These are phyloP conservation scores for Phtheirospermum japonicum DNA, from an alignment of 257 asterid species.

Conservation along the genomic window DNA sequence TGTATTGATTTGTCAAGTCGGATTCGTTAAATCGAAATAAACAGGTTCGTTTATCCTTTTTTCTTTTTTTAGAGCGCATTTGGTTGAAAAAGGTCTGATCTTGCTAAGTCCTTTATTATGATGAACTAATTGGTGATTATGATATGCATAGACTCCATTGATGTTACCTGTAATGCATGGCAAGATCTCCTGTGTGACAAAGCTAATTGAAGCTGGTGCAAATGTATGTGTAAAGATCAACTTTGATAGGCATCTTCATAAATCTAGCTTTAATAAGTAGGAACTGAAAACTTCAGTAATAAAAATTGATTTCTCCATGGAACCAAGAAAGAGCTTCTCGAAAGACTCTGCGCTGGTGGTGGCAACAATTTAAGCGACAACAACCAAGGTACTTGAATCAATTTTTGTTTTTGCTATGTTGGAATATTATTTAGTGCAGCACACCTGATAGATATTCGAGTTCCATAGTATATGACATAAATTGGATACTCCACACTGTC, in stretches of 20 bases:
- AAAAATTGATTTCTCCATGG: no score
- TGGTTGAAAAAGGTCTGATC: conserved; percentile 22
- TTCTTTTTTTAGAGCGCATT: not conserved
- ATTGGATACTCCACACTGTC: no score
- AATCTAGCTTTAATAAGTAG: not conserved
- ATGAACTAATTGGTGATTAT: conserved; percentile 26
- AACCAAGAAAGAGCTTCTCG: conserved; percentile 67
- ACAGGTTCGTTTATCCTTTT: conserved; percentile 48
- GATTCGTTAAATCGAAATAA: conserved; percentile 80
- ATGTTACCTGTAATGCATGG: conserved; percentile 99
- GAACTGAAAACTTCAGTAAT: not conserved
- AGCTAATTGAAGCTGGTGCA: conserved; percentile 90
- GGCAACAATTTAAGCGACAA: conserved; percentile 23
- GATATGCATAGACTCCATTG: conserved; percentile 75
- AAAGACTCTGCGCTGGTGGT: conserved; percentile 50
- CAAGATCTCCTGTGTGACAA: conserved; percentile 72
- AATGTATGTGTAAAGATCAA: conserved; percentile 46
- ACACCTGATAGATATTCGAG: not conserved
- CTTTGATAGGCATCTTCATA: not conserved
- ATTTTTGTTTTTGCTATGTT: not conserved
- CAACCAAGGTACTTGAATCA: conserved; percentile 38
- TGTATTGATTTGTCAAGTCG: conserved; percentile 69
- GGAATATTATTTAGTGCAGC: no score
- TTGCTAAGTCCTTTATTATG: not conserved
- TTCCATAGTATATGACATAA: no score